Evolutionary conservation across 2,329 filamentous ascomycete genomes (phyloP).

Genomic region (Rugonectria rugulosa): DNA sequence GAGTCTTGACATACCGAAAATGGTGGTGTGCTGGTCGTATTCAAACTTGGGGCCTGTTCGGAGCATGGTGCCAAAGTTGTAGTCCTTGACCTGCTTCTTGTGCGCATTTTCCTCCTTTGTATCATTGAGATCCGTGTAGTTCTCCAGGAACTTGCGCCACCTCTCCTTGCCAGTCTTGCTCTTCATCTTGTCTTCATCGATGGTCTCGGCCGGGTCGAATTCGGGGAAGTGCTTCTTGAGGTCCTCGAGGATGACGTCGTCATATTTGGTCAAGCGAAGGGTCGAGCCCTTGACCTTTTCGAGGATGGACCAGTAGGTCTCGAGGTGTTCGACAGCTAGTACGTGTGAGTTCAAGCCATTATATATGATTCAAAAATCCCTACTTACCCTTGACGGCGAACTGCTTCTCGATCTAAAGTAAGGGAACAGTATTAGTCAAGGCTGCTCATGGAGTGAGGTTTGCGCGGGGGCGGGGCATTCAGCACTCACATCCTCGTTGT

Average conservation of each 20-base stretch:
- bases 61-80: slow-evolving; percentile 96
- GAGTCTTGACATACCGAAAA: slow-evolving; percentile 71
- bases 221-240: slow-evolving; percentile 90
- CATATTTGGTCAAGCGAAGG: slow-evolving; percentile 89
- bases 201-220: slow-evolving; percentile 80
- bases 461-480: slow-evolving; percentile 4
- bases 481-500: slow-evolving; percentile 63
- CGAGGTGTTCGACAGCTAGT: slow-evolving; percentile 87
- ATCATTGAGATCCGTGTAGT: too few relatives aligned
- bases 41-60: slow-evolving; percentile 79
- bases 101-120: too few relatives aligned
- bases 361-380: too few relatives aligned
- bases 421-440: slow-evolving; percentile 5
- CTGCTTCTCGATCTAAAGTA: slow-evolving; percentile 94
- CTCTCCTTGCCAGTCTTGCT: slow-evolving; percentile 92
- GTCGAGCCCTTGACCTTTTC: slow-evolving; percentile 89
- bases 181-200: slow-evolving; percentile 97
- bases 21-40: slow-evolving; percentile 88
- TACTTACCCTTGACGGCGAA: slow-evolving; percentile 89
- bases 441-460: neutral
- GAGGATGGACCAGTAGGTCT: slow-evolving; percentile 96
- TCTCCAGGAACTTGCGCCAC: slow-evolving; percentile 95
- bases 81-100: slow-evolving; percentile 95
- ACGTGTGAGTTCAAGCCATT: too few relatives aligned
- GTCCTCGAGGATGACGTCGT: slow-evolving; percentile 93